Conservation (phyloP, 345 rosid species). For the Trapa bicornis region DNA sequence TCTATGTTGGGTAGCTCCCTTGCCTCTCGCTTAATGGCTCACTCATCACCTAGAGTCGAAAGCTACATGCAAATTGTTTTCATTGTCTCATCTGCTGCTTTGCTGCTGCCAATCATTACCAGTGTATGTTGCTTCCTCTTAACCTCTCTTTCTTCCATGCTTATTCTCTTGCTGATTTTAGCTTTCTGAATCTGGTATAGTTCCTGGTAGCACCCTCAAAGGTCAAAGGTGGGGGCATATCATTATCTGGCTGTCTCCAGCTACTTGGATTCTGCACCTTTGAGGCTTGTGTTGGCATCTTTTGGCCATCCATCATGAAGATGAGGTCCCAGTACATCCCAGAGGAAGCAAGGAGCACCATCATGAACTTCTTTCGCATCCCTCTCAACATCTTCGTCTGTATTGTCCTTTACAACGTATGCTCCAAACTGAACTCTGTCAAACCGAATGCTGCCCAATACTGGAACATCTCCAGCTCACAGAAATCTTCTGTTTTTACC, state of each 20-base stretch:
- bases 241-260: conserved; percentile 58
- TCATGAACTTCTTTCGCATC: conserved; percentile 94
- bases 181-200: conserved; percentile 26
- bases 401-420: conserved; percentile 73
- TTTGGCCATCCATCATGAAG: conserved; percentile 99
- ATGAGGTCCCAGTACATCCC: conserved; percentile 98
- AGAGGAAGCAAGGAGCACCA: conserved; percentile 97
- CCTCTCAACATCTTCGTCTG: conserved; percentile 94
- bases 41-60: conserved; percentile 58
- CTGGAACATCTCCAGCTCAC: background rate
- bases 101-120: conserved; percentile 67
- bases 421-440: conserved; percentile 7
- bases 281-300: conserved; percentile 87
- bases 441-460: background rate
- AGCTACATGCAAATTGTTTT: conserved; percentile 93
- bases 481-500: background rate
- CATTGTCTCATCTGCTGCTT: conserved; percentile 49
- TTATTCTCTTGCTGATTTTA: background rate
- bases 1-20: conserved; percentile 96
- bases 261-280: conserved; percentile 84
- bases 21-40: conserved; percentile 83
- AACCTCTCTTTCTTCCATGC: background rate
- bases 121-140: conserved; percentile 32
- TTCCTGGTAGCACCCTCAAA: conserved; percentile 58
- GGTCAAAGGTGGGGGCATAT: conserved; percentile 60